Base-by-base conservation (phyloP, 2,329 filamentous ascomycete genomes). In the Phaeosphaeriaceae sp. region DNA sequence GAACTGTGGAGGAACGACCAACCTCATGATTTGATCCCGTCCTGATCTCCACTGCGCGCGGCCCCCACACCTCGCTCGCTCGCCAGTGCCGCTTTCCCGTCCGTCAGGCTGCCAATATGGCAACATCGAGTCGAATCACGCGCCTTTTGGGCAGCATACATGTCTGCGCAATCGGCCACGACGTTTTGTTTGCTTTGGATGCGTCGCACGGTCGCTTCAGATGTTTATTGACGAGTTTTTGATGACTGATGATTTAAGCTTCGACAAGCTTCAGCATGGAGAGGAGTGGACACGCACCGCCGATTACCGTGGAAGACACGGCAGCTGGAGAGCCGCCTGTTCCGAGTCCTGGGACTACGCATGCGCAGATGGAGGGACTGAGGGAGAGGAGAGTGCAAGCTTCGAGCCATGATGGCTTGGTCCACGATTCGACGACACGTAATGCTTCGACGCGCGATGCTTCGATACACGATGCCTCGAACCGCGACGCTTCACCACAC, bases 271-370 rank as follows among this genome's bases (percentile, higher is more conserved):
- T 41, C 20, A 57, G 60, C 24, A 63, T 65, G 42, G 61, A 61
- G 6, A 61, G 54, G 40, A 65, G 66, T n/a, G 13, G 71, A 73
- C 54, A 64, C 73, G 36, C 69, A 17, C 75, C 76, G 19, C 71
- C 73, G 45, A 76, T 77, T 48, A 73, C 67, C 24, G 62, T 78
- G 2, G 71, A 77, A 61, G 75, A 77, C 51, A 75, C 70, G 33
- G 68, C 66, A 47, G 65, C 65, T 51, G 65, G 63, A 4, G 60
- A 62, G 31, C 31, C 31, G 31, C 31, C 31, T 36, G 31, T 36
- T 36, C 31, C 31, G 21, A 71, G 67, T 21, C 62, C 65, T 22
- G 69, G 62, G 20, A 63, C 66, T 20, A 68, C 67, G 24, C 54
- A 54, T 36, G 13, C 31, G 31, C 31, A 36, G 31, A 36, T 36